phyloP scores from a whole-genome alignment of 331 rosid species.

The Telfairia occidentalis region DNA sequence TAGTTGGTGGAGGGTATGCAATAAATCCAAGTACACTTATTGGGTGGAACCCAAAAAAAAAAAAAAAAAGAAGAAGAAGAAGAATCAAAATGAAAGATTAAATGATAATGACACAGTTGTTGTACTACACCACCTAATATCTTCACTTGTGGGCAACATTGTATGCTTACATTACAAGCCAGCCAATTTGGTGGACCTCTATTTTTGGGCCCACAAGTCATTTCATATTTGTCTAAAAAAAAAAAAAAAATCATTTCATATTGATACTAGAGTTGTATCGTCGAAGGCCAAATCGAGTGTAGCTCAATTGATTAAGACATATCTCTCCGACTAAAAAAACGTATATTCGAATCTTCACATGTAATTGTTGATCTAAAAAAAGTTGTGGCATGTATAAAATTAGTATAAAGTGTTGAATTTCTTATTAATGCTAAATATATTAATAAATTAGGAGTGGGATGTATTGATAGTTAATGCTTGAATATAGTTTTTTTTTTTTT shows the following conservation, averaged over 20 bases:
- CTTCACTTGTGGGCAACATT: constrained; percentile 7
- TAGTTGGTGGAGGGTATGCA: neutral
- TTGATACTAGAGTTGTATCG: no score
- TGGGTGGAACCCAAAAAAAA: neutral
- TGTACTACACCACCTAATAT: neutral
- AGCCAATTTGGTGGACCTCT: constrained; percentile 1
- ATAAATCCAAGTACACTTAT: neutral
- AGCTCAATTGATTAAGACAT: no score
- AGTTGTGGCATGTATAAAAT: no score
- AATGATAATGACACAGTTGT: neutral
- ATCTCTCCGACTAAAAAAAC: no score
- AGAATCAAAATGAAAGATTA: neutral
- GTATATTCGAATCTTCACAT: no score
- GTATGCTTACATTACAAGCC: neutral
- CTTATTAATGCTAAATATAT: neutral
- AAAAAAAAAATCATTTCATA: no score
- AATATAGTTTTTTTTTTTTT: no score
- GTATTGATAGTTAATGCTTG: no score
- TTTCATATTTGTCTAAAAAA: neutral
- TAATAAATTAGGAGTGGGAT: no score
- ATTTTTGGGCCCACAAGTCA: neutral
- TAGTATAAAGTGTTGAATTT: no score
- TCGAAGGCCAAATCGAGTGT: no score
- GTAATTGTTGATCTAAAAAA: no score
- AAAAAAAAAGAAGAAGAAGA: neutral